Percentiles rank a stretch among this genome's conserved stretches.
Conservation (phyloP, 129 eudicot species). For the Saussurea involucrata region DNA sequence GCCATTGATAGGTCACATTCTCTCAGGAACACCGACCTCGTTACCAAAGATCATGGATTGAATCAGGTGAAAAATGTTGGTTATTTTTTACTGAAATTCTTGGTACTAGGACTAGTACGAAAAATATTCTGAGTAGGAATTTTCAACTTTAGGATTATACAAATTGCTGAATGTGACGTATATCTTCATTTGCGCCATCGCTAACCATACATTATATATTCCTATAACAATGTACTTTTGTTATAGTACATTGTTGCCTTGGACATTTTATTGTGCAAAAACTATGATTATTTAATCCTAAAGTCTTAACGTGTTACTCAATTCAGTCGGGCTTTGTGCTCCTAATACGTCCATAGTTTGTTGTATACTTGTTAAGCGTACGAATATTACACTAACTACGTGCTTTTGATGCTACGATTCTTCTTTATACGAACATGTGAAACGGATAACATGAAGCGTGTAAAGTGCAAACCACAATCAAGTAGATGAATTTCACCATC, state of each 20-base stretch:
- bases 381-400: background rate
- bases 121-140: constrained; percentile 15
- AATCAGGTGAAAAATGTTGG: constrained; percentile 11
- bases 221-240: constrained; percentile 1
- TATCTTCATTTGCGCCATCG: background rate
- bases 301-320: background rate
- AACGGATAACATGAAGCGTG: too few species aligned
- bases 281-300: too few species aligned
- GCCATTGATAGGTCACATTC: constrained; percentile 48
- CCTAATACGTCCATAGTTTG: background rate
- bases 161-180: constrained; percentile 4
- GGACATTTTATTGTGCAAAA: background rate
- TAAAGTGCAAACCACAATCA: too few species aligned
- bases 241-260: background rate
- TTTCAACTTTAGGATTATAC: constrained; percentile 27
- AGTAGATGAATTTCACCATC: too few species aligned
- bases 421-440: background rate
- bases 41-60: constrained; percentile 65
- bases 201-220: constrained; percentile 24
- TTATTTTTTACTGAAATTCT: background rate
- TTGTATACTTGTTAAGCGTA: background rate
- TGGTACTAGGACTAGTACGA: background rate
- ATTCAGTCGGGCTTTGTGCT: background rate
- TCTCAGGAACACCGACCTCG: constrained; percentile 65
- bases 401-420: background rate